Evolutionary conservation across 2,329 filamentous ascomycete species (phyloP).

Genomic region (Xylaria sp.): DNA sequence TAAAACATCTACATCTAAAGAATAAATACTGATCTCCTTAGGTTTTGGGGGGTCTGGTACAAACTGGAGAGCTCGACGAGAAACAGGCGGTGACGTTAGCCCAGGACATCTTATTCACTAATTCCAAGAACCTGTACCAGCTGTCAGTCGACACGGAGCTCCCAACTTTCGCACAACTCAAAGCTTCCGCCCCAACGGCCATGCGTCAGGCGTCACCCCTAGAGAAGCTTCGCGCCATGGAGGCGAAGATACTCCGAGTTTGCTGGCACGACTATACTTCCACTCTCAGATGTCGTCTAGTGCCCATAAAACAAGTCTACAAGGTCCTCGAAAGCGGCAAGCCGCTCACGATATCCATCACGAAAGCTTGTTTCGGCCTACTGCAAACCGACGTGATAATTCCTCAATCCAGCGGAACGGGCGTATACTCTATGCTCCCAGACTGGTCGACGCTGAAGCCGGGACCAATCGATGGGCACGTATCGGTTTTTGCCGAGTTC

Average conservation of each 20-base stretch:
- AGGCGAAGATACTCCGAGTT: conserved; percentile 74
- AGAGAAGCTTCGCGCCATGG: conserved; percentile 47
- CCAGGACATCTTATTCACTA: conserved; percentile 78
- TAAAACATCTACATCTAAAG: neutral
- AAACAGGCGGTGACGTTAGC: conserved; percentile 72
- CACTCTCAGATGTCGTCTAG: conserved; percentile 71
- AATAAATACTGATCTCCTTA: conserved; percentile 45
- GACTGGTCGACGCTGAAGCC: conserved; percentile 71
- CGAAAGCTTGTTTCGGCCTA: conserved; percentile 71
- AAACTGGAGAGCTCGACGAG: conserved; percentile 68
- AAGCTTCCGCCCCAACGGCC: neutral
- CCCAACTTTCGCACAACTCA: conserved; percentile 41
- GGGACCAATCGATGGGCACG: conserved; percentile 69
- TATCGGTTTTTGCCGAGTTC: conserved; percentile 75
- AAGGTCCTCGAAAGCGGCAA: conserved; percentile 60
- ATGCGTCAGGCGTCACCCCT: neutral
- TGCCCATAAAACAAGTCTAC: conserved; percentile 70
- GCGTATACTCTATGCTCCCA: conserved; percentile 74
- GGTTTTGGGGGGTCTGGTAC: conserved; percentile 75
- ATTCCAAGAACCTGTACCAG: conserved; percentile 78
- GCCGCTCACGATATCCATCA: conserved; percentile 66
- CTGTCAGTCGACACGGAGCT: conserved; percentile 61
- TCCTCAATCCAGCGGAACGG: conserved; percentile 65
- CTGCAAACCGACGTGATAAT: conserved; percentile 73
- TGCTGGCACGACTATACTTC: conserved; percentile 83